Conservation (phyloP, 257 asterid genomes). For the Solanum etuberosum region DNA sequence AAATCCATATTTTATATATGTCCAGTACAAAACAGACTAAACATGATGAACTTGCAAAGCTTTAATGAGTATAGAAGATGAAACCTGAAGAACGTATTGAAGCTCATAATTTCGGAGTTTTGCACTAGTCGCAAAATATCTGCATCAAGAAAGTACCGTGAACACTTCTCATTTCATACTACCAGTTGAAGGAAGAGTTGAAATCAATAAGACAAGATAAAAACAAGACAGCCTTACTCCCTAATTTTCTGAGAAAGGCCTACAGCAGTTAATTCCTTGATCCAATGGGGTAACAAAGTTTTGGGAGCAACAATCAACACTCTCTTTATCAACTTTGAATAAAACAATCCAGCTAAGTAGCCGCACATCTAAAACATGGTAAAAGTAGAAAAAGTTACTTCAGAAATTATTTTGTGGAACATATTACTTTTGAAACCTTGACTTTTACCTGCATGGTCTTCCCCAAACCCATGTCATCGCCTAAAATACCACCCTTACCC, state of each 20-base stretch:
- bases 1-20: neutral
- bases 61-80: neutral
- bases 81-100: slow-evolving; percentile 81
- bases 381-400: neutral
- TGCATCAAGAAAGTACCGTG: slow-evolving; percentile 19
- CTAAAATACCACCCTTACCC: slow-evolving; percentile 88
- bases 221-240: slow-evolving; percentile 46
- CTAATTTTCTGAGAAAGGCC: slow-evolving; percentile 71
- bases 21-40: neutral
- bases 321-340: slow-evolving; percentile 60
- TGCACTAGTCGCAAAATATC: slow-evolving; percentile 64
- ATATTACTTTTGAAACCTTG: neutral
- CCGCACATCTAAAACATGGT: slow-evolving; percentile 57
- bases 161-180: neutral
- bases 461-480: slow-evolving; percentile 98
- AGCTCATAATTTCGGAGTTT: slow-evolving; percentile 83
- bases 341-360: slow-evolving; percentile 70
- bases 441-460: slow-evolving; percentile 91
- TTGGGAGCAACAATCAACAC: slow-evolving; percentile 87
- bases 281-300: slow-evolving; percentile 87
- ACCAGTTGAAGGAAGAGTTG: neutral
- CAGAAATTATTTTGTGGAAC: neutral
- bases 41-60: neutral
- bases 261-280: slow-evolving; percentile 65
- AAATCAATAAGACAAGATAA: neutral